phyloP scores from a whole-genome alignment of 768 basidiomycete genomes.

The Panellus pusillus region DNA sequence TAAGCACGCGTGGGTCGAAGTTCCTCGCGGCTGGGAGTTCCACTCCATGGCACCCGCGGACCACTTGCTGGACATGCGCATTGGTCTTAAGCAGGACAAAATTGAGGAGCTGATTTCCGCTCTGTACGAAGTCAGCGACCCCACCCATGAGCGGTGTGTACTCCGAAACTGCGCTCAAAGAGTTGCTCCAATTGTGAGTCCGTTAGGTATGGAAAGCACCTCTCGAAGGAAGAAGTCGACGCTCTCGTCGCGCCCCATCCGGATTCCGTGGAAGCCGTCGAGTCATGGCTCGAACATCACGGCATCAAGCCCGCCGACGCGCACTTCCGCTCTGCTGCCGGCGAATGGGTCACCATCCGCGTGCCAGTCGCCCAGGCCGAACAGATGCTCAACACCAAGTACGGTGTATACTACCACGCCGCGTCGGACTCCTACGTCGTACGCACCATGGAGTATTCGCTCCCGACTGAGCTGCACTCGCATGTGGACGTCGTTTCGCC shows the following conservation, averaged over 20 bases:
- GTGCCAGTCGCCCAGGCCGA: slow-evolving; percentile 60
- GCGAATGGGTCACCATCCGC: slow-evolving; percentile 65
- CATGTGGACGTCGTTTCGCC: slow-evolving; percentile 71
- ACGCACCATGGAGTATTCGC: slow-evolving; percentile 64
- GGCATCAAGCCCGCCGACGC: slow-evolving; percentile 49
- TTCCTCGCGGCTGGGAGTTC: slow-evolving; percentile 52
- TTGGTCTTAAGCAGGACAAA: slow-evolving; percentile 54
- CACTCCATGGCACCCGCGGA: slow-evolving; percentile 42
- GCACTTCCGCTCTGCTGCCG: slow-evolving; percentile 53
- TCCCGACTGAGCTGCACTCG: slow-evolving; percentile 56
- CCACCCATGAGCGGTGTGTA: slow-evolving; percentile 44
- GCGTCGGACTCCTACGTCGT: slow-evolving; percentile 38
- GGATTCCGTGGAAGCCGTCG: slow-evolving; percentile 52
- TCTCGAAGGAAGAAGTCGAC: slow-evolving; percentile 69
- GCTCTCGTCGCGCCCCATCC: slow-evolving; percentile 59
- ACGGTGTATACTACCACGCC: slow-evolving; percentile 25
- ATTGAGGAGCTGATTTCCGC: slow-evolving; percentile 49
- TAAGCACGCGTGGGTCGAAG: slow-evolving; percentile 31
- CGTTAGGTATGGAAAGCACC: slow-evolving; percentile 46
- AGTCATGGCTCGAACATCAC: slow-evolving; percentile 59
- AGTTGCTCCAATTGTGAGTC: neutral
- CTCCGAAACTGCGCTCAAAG: neutral
- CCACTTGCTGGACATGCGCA: slow-evolving; percentile 53
- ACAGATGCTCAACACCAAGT: slow-evolving; percentile 61
- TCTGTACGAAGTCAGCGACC: slow-evolving; percentile 58